Percentiles rank a stretch among this genome's conserved stretches.
phyloP scores from a whole-genome alignment of 192 early-diverging fungal genomes.

The Coemansia javaensis region DNA sequence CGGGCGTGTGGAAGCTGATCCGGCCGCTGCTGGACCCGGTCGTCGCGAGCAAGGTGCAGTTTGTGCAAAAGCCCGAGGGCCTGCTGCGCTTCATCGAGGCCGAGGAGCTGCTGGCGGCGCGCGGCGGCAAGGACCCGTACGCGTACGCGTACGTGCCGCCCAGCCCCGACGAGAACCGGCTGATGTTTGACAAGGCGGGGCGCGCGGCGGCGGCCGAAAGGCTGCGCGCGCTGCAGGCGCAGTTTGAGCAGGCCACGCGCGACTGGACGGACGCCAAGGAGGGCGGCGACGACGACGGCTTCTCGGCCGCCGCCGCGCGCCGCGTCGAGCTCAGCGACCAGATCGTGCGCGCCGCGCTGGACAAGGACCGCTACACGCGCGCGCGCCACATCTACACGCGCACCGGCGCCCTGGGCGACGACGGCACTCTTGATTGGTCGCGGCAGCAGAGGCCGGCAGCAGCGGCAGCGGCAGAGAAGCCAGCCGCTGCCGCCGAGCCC shows the following conservation, averaged over 20 bases:
- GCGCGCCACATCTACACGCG: slow-evolving; percentile 48
- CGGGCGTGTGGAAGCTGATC: slow-evolving; percentile 81
- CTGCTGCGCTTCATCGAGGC: slow-evolving; percentile 62
- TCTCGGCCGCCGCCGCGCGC: slow-evolving; percentile 10
- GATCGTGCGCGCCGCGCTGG: slow-evolving; percentile 32
- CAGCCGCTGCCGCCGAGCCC: no score
- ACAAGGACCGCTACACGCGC: slow-evolving; percentile 54
- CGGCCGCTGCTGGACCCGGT: slow-evolving; percentile 84
- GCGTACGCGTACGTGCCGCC: slow-evolving; percentile 55
- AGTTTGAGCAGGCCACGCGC: slow-evolving; percentile 48
- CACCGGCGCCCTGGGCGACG: slow-evolving; percentile 33
- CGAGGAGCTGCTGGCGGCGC: slow-evolving; percentile 56
- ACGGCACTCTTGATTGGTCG: slow-evolving; percentile 38
- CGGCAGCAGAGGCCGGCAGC: slow-evolving; percentile 11
- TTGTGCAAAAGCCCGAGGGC: slow-evolving; percentile 66
- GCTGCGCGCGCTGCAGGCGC: slow-evolving; percentile 32
- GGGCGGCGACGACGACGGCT: slow-evolving; percentile 28
- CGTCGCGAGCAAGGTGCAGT: slow-evolving; percentile 81
- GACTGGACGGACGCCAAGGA: slow-evolving; percentile 51
- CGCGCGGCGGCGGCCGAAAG: slow-evolving; percentile 34
- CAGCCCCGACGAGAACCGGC: slow-evolving; percentile 51
- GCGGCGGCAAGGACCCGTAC: slow-evolving; percentile 64
- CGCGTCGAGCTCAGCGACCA: slow-evolving; percentile 32
- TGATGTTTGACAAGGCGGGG: slow-evolving; percentile 53
- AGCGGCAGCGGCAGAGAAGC: no score